A percentile compares a stretch with the other conserved stretches of the same genome.
Evolutionary conservation across 1,284 basidiomycete species (phyloP).

Genomic region (Xerocomus minutiporus): DNA sequence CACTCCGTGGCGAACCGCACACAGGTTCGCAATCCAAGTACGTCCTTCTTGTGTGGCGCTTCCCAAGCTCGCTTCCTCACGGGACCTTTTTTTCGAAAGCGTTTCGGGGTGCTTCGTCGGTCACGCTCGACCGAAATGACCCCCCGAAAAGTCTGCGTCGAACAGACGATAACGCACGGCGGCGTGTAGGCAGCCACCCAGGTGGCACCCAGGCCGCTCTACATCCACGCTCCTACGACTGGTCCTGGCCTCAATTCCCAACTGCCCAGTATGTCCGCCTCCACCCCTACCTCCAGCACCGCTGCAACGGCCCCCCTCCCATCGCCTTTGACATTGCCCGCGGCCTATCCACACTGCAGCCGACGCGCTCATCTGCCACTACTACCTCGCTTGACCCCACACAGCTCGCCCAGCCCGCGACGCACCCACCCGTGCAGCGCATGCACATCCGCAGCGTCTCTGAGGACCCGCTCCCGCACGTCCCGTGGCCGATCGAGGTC

Average conservation of each 20-base stretch:
- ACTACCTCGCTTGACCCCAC: constrained; percentile 31
- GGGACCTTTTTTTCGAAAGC: constrained; percentile 1
- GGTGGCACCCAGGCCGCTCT: neutral
- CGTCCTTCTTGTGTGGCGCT: constrained; percentile 13
- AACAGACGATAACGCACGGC: neutral
- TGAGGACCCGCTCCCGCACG: constrained; percentile 42
- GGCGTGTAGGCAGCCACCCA: neutral
- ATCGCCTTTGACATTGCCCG: constrained; percentile 46
- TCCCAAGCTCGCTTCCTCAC: neutral
- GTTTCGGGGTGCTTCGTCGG: constrained; percentile 18
- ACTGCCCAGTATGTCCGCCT: constrained; percentile 47
- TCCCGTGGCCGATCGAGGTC: constrained; percentile 53
- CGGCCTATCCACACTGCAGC: constrained; percentile 4
- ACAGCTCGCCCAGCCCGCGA: constrained; percentile 53
- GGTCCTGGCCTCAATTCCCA: constrained; percentile 39
- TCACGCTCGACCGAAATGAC: constrained; percentile 24
- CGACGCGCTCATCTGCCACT: too few relatives aligned
- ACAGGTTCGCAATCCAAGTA: constrained; percentile 37
- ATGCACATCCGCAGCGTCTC: constrained; percentile 51
- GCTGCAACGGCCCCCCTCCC: constrained; percentile 39
- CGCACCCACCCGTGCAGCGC: constrained; percentile 50
- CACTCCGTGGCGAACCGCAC: constrained; percentile 10
- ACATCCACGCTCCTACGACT: constrained; percentile 30
- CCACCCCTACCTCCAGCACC: constrained; percentile 51
- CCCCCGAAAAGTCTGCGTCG: neutral